A percentile compares a stretch with the other conserved stretches of the same genome.
phyloP scores from a whole-genome alignment of 345 rosid species.

The Isatis tinctoria region DNA sequence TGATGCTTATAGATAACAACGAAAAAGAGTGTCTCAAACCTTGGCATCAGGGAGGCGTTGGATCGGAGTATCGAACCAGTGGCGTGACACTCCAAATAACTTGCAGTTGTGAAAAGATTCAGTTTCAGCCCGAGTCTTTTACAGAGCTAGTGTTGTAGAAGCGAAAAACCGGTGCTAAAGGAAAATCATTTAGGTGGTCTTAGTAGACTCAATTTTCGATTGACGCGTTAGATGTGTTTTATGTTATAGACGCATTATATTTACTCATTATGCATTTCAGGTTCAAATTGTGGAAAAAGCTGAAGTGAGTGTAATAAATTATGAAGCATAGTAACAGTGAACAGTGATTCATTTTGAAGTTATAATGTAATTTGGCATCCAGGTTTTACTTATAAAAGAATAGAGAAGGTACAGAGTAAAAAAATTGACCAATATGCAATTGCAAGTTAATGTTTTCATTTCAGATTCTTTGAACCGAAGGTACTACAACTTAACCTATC shows the following conservation, averaged over 20 bases:
- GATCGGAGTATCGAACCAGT: neutral
- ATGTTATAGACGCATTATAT: neutral
- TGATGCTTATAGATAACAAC: conserved; percentile 23
- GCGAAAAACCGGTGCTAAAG: neutral
- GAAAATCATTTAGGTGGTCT: conserved; percentile 7
- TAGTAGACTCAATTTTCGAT: neutral
- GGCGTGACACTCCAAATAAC: neutral
- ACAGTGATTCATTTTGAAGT: neutral
- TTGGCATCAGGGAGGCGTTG: neutral
- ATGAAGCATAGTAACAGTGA: neutral
- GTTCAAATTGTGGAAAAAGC: neutral
- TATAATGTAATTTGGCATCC: neutral
- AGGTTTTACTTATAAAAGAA: neutral
- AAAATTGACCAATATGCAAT: too few relatives aligned
- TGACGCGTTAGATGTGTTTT: neutral
- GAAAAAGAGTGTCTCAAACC: conserved; percentile 4
- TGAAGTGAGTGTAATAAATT: neutral
- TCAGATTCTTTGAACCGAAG: neutral
- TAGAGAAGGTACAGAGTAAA: neutral
- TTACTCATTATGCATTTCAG: neutral
- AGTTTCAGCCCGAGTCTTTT: conserved; percentile 6
- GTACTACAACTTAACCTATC: neutral
- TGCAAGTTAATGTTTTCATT: neutral
- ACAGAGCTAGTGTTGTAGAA: neutral
- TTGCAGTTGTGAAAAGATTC: neutral